Percentiles rank a stretch among this genome's conserved stretches.
Conservation (phyloP, 768 basidiomycete species). For the Pleurotus citrinopileatus region DNA sequence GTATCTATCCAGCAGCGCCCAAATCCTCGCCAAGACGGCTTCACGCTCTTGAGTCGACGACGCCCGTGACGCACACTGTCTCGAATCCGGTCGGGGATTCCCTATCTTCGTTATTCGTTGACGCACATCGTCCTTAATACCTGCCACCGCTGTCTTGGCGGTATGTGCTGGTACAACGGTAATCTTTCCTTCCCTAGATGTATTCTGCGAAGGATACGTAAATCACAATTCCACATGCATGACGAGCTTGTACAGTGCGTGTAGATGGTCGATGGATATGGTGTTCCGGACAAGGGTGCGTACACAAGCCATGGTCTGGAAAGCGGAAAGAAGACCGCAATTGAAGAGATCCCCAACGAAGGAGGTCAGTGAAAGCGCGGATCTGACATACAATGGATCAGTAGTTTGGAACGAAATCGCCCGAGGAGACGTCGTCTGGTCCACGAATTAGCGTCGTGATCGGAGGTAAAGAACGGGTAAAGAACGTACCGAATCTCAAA, state of each 20-base stretch:
- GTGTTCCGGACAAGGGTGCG: conserved; percentile 20
- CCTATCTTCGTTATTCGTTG: neutral
- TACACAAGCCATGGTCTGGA: conserved; percentile 19
- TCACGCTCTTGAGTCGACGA: no score
- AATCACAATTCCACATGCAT: conserved; percentile 11
- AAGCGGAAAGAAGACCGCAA: conserved; percentile 18
- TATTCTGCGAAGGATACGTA: neutral
- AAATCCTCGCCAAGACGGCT: no score
- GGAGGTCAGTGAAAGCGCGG: conserved; percentile 18
- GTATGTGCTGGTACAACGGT: neutral
- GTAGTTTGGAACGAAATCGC: conserved; percentile 14
- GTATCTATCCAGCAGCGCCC: no score
- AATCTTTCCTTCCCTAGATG: neutral
- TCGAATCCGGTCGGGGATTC: no score
- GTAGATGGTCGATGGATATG: conserved; percentile 23
- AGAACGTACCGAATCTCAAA: conserved; percentile 24
- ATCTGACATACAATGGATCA: conserved; percentile 17
- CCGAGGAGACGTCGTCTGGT: conserved; percentile 10
- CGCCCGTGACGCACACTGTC: no score
- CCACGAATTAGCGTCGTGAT: neutral
- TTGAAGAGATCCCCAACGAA: conserved; percentile 28
- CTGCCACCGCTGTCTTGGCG: neutral
- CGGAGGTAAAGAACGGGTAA: no score
- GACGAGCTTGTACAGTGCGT: conserved; percentile 20
- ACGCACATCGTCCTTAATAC: neutral